These are phyloP conservation scores for Lecanicillium sp. DNA, from an alignment of 2,329 filamentous ascomycete genomes.

Conservation along the genomic window DNA sequence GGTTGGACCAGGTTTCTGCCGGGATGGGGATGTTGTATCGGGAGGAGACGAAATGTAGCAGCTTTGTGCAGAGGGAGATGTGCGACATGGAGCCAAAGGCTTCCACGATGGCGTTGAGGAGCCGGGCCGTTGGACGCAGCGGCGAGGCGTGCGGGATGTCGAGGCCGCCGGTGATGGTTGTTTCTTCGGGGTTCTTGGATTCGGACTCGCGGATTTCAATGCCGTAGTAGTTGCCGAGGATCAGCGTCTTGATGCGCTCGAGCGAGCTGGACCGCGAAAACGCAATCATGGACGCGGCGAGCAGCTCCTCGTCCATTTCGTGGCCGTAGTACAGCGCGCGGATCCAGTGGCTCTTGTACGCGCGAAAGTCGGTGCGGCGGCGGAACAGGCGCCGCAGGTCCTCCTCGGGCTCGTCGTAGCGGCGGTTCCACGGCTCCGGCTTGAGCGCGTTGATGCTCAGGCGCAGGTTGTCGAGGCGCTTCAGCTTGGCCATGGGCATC, in stretches of 20 bases:
- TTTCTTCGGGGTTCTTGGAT: slow-evolving; percentile 12
- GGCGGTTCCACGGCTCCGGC: slow-evolving; percentile 22
- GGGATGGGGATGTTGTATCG: slow-evolving; percentile 52
- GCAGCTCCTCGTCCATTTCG: slow-evolving; percentile 27
- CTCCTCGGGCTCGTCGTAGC: slow-evolving; percentile 12
- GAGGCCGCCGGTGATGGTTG: slow-evolving; percentile 24
- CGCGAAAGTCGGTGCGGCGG: slow-evolving; percentile 17
- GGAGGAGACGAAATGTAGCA: slow-evolving; percentile 56
- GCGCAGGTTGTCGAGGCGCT: slow-evolving; percentile 22
- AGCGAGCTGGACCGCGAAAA: slow-evolving; percentile 31
- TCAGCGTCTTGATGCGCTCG: slow-evolving; percentile 23
- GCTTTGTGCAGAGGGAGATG: slow-evolving; percentile 47
- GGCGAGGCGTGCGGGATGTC: slow-evolving; percentile 40
- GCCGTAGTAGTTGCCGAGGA: slow-evolving; percentile 23
- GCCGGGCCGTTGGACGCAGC: slow-evolving; percentile 46
- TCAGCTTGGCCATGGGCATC: slow-evolving; percentile 12
- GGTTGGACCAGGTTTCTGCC: slow-evolving; percentile 52
- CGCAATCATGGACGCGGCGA: slow-evolving; percentile 34
- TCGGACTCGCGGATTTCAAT: slow-evolving; percentile 15
- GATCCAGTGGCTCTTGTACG: slow-evolving; percentile 20
- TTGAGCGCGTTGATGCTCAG: slow-evolving; percentile 19
- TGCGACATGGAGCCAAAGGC: slow-evolving; percentile 59
- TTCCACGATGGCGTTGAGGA: slow-evolving; percentile 62
- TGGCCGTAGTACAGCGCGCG: slow-evolving; percentile 17
- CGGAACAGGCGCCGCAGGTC: slow-evolving; percentile 20